phyloP scores from a whole-genome alignment of 352 stramenopile species.

The Globisporangium okanoganense region DNA sequence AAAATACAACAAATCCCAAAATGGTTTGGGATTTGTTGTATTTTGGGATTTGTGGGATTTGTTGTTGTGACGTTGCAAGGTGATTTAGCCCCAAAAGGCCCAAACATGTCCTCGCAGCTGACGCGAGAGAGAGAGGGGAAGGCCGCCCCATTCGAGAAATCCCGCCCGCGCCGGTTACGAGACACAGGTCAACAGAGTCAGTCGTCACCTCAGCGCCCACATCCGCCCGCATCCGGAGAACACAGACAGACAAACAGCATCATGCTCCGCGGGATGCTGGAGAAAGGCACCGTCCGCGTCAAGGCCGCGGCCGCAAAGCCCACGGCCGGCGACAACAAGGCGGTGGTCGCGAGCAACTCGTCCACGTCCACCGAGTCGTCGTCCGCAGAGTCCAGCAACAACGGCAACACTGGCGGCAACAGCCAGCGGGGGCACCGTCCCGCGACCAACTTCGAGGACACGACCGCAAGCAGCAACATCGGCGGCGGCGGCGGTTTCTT shows the following conservation, averaged over 20 bases:
- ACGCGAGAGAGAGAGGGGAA: too few species aligned
- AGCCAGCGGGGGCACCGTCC: not conserved
- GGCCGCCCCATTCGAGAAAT: slow-evolving; percentile 12
- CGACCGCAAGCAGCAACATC: not conserved
- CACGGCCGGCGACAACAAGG: not conserved
- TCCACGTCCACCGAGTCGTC: slow-evolving; percentile 3
- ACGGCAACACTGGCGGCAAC: not conserved
- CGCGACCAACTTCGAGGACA: slow-evolving; percentile 11
- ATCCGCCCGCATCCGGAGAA: not conserved
- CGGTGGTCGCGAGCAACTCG: not conserved
- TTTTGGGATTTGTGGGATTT: too few species aligned
- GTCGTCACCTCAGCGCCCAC: not conserved
- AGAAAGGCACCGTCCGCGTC: slow-evolving; percentile 10
- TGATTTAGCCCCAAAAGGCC: too few species aligned
- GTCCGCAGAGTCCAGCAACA: slow-evolving; percentile 10
- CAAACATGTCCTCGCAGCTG: too few species aligned
- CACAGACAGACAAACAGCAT: slow-evolving; percentile 5
- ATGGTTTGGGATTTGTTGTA: too few species aligned
- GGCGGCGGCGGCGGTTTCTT: not conserved
- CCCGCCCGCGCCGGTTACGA: not conserved
- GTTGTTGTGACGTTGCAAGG: too few species aligned
- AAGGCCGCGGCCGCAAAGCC: not conserved
- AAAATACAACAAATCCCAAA: too few species aligned
- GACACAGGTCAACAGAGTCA: not conserved
- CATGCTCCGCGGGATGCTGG: slow-evolving; percentile 20